Percentiles rank a stretch among this genome's conserved stretches.
phyloP scores from a whole-genome alignment of 495 filamentous ascomycete species.

The Aspergillus cavernicola region DNA sequence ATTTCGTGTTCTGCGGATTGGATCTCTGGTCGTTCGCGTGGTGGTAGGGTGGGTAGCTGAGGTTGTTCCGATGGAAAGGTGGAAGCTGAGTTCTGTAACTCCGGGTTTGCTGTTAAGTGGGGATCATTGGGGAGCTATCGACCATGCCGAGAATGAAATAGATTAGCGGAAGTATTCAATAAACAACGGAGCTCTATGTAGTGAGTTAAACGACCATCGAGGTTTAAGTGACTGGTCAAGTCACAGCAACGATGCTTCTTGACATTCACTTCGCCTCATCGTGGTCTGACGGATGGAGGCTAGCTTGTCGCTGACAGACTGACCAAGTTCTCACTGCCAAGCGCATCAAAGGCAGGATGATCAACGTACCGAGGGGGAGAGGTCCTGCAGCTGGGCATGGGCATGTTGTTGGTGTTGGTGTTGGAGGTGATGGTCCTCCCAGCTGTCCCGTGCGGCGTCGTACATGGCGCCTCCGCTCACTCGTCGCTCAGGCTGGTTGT shows the following conservation, averaged over 20 bases:
- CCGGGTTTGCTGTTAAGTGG: neutral
- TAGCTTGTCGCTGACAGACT: neutral
- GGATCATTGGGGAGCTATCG: conserved; percentile 11
- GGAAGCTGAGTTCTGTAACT: neutral
- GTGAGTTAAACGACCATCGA: neutral
- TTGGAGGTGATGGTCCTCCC: conserved; percentile 11
- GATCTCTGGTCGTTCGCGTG: neutral
- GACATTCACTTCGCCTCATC: neutral
- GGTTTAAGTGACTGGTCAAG: neutral
- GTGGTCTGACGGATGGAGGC: neutral
- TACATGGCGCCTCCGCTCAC: conserved; percentile 29
- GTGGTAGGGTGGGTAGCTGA: neutral
- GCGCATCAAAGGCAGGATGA: neutral
- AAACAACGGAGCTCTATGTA: neutral
- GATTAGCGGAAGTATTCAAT: neutral
- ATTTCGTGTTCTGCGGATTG: neutral
- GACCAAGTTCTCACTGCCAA: too few relatives aligned
- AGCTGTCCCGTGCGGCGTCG: conserved; percentile 42
- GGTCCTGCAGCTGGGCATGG: neutral
- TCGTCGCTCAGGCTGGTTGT: conserved; percentile 5
- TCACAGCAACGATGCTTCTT: neutral
- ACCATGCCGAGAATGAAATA: neutral
- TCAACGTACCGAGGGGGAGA: conserved; percentile 12
- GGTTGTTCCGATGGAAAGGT: neutral
- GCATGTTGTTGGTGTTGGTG: neutral